These are phyloP conservation scores for Cyberlindnera saturnus DNA, from an alignment of 805 yeast species.

Conservation along the genomic window DNA sequence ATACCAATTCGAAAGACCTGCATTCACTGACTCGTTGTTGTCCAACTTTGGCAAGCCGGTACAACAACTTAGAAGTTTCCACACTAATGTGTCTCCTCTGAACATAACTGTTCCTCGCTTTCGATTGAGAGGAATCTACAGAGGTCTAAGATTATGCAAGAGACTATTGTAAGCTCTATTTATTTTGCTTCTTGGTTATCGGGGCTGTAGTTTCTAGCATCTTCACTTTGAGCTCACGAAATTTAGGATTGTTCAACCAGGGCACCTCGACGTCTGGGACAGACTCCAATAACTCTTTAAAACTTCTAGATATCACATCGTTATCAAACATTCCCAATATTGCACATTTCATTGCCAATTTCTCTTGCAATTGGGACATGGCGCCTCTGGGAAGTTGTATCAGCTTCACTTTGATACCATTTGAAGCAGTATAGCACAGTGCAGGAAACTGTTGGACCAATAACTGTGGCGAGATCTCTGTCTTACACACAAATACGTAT, in stretches of 20 bases:
- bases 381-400: slow-evolving; percentile 52
- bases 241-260: slow-evolving; percentile 37
- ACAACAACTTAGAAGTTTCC: not conserved
- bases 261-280: slow-evolving; percentile 37
- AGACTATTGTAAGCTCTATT: slow-evolving; percentile 14
- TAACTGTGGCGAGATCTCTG: slow-evolving; percentile 46
- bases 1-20: slow-evolving; percentile 5
- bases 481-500: slow-evolving; percentile 53
- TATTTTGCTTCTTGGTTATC: slow-evolving; percentile 19
- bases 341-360: slow-evolving; percentile 29
- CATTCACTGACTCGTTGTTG: not conserved
- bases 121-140: too few species aligned
- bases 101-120: too few species aligned
- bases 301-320: slow-evolving; percentile 13
- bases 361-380: slow-evolving; percentile 24
- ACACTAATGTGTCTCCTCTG: not conserved
- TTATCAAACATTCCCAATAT: slow-evolving; percentile 24
- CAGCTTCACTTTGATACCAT: slow-evolving; percentile 36
- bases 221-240: slow-evolving; percentile 33
- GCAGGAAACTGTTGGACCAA: slow-evolving; percentile 54
- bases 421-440: slow-evolving; percentile 40
- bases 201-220: slow-evolving; percentile 44
- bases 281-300: slow-evolving; percentile 20
- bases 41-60: not conserved
- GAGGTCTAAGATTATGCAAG: not conserved